These are phyloP conservation scores for Tulasnella sp. DNA, from an alignment of 768 basidiomycete species.

Conservation along the genomic window DNA sequence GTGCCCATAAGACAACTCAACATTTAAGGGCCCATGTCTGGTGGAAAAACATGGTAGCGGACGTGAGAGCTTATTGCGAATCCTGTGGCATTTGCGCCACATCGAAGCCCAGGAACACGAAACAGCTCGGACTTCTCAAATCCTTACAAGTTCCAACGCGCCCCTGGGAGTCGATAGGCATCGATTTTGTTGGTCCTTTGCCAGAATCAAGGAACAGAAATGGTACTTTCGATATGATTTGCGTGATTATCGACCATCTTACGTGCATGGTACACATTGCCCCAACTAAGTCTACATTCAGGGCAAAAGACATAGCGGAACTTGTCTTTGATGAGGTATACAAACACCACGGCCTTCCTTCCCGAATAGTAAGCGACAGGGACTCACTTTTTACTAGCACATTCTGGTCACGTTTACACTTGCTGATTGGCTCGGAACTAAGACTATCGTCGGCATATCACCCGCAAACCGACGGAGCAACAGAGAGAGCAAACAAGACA, in stretches of 20 bases:
- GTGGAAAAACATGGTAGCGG: slow-evolving; percentile 7
- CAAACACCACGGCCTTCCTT: slow-evolving; percentile 18
- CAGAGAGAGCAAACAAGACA: slow-evolving; percentile 22
- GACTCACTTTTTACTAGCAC: slow-evolving; percentile 26
- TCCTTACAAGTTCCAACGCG: slow-evolving; percentile 7
- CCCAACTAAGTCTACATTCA: background rate
- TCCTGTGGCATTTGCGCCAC: slow-evolving; percentile 16
- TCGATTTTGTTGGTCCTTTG: slow-evolving; percentile 18
- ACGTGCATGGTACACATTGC: slow-evolving; percentile 14
- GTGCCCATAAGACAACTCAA: slow-evolving; percentile 5
- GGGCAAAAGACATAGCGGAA: slow-evolving; percentile 14
- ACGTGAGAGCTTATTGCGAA: slow-evolving; percentile 11
- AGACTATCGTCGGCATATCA: slow-evolving; percentile 27
- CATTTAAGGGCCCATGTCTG: slow-evolving; percentile 14
- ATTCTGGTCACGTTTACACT: slow-evolving; percentile 27
- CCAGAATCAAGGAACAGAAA: slow-evolving; percentile 7
- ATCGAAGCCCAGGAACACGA: slow-evolving; percentile 7
- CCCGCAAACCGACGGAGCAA: slow-evolving; percentile 29
- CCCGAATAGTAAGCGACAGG: slow-evolving; percentile 25
- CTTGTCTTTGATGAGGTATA: slow-evolving; percentile 7
- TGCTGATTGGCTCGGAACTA: slow-evolving; percentile 23
- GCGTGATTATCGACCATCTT: slow-evolving; percentile 15
- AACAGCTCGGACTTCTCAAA: slow-evolving; percentile 10
- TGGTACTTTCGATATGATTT: slow-evolving; percentile 12
- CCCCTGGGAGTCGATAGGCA: slow-evolving; percentile 12